Percentiles rank a stretch among this genome's conserved stretches.
Evolutionary conservation across 2,329 filamentous ascomycete genomes (phyloP).

Genomic region (Alternaria sp.): DNA sequence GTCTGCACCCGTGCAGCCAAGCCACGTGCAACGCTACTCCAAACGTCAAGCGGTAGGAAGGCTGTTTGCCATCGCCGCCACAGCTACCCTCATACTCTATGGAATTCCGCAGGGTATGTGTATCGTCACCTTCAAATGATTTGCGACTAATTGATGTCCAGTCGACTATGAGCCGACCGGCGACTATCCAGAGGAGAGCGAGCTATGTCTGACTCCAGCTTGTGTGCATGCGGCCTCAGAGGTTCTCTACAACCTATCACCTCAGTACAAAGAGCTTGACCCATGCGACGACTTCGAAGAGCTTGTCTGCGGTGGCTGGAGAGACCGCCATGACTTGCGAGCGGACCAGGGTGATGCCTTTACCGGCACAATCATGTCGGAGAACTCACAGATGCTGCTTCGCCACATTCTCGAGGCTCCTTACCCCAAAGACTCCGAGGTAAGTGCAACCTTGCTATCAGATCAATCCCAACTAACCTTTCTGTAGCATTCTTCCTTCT

Average conservation of each 20-base stretch:
- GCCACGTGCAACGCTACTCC: slow-evolving; percentile 19
- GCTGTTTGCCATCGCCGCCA: slow-evolving; percentile 22
- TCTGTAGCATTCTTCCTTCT: slow-evolving; percentile 58
- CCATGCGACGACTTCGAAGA: slow-evolving; percentile 73
- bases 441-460: slow-evolving; percentile 4
- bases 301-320: slow-evolving; percentile 72
- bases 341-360: slow-evolving; percentile 68
- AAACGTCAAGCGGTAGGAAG: slow-evolving; percentile 19
- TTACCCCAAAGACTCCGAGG: slow-evolving; percentile 50
- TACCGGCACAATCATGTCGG: slow-evolving; percentile 66
- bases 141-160: slow-evolving; percentile 2
- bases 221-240: slow-evolving; percentile 69
- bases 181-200: slow-evolving; percentile 12
- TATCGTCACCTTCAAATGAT: background rate
- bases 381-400: slow-evolving; percentile 64
- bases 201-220: slow-evolving; percentile 61
- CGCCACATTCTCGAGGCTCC: slow-evolving; percentile 68
- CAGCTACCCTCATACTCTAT: slow-evolving; percentile 29
- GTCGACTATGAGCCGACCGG: slow-evolving; percentile 9
- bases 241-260: slow-evolving; percentile 67
- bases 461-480: background rate
- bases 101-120: slow-evolving; percentile 18
- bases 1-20: slow-evolving; percentile 13
- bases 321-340: slow-evolving; percentile 67
- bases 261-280: slow-evolving; percentile 67